Evolutionary conservation across 2,329 filamentous ascomycete genomes (phyloP).

Genomic region (Dothistroma pini): DNA sequence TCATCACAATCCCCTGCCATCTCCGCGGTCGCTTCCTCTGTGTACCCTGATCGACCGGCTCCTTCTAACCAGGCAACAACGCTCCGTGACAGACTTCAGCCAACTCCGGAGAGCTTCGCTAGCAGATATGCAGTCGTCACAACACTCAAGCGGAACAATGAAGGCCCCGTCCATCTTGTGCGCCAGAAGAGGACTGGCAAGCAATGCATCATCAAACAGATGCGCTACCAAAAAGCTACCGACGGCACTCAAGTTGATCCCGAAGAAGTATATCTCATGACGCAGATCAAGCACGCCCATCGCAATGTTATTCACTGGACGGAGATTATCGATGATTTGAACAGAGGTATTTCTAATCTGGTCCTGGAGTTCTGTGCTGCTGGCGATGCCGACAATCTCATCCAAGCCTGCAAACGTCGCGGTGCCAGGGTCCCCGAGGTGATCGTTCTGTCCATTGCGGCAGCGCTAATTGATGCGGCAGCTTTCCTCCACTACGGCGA

Average conservation of each 20-base stretch:
- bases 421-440: conserved; percentile 10
- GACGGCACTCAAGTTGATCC: neutral
- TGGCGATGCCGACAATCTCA: conserved; percentile 24
- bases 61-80: neutral
- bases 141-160: conserved; percentile 7
- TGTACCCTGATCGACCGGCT: neutral
- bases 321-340: neutral
- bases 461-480: conserved; percentile 26
- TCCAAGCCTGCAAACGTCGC: conserved; percentile 3
- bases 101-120: neutral
- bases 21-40: neutral
- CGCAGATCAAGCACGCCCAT: neutral
- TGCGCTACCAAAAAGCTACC: neutral
- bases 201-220: conserved; percentile 18
- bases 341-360: conserved; percentile 9
- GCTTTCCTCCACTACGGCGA: conserved; percentile 28
- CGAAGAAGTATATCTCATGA: conserved; percentile 8
- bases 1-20: neutral
- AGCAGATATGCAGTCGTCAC: conserved; percentile 9
- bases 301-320: conserved; percentile 8
- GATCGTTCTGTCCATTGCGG: conserved; percentile 26
- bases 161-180: conserved; percentile 14
- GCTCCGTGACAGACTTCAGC: neutral
- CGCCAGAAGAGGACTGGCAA: conserved; percentile 2
- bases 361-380: conserved; percentile 22